Conservation (phyloP, 306 rosid genomes). For the Styphnolobium japonicum region DNA sequence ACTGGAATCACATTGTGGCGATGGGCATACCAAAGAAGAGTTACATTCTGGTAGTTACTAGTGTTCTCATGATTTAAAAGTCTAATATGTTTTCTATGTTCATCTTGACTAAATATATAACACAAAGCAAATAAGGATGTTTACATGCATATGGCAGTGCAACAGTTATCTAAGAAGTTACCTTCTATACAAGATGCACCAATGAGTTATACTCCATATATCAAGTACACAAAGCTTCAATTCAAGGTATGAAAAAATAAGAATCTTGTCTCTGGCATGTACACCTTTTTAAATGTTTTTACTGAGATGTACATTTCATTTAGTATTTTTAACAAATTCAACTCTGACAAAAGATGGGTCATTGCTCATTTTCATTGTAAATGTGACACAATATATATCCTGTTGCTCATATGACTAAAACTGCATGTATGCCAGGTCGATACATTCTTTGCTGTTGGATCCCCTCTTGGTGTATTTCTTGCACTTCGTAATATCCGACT, state of each 20-base stretch:
- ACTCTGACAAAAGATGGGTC: constrained; percentile 9
- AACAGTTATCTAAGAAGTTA: constrained; percentile 35
- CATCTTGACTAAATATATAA: constrained; percentile 11
- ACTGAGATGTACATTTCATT: constrained; percentile 5
- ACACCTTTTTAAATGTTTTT: constrained; percentile 11
- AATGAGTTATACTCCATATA: constrained; percentile 63
- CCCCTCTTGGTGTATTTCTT: constrained; percentile 97
- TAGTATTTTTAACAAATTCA: not conserved
- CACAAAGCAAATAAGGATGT: constrained; percentile 40
- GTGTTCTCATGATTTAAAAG: constrained; percentile 14
- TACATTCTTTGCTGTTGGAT: constrained; percentile 98
- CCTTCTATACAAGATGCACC: constrained; percentile 46
- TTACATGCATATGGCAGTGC: constrained; percentile 36
- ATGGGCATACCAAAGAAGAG: constrained; percentile 30
- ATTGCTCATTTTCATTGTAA: not conserved
- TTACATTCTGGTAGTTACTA: constrained; percentile 53
- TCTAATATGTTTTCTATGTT: not conserved
- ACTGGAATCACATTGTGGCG: constrained; percentile 46
- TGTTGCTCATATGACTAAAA: constrained; percentile 22
- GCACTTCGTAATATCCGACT: constrained; percentile 90
- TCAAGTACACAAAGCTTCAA: constrained; percentile 82
- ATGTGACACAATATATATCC: not conserved
- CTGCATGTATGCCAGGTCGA: constrained; percentile 65
- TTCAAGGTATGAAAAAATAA: constrained; percentile 62
- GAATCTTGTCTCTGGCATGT: constrained; percentile 10